These are phyloP conservation scores for Ascochyta rabiei DNA, from an alignment of 2,329 filamentous ascomycete species.

Conservation along the genomic window DNA sequence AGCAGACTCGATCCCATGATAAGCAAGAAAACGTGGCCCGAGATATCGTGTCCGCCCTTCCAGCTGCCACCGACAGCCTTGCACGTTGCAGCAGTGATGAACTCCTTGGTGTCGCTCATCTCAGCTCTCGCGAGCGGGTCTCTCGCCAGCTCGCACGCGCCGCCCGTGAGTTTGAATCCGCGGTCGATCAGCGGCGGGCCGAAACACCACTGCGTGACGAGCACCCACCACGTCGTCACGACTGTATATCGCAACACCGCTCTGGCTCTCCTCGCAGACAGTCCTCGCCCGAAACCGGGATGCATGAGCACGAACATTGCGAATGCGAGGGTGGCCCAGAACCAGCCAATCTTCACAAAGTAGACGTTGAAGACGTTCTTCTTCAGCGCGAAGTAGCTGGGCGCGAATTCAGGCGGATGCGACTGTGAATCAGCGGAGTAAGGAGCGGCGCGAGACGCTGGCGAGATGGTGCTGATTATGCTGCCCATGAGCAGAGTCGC, in stretches of 20 bases:
- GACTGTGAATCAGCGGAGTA: constrained; percentile 69
- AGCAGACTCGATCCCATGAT: constrained; percentile 83
- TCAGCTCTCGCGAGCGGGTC: constrained; percentile 56
- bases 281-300: constrained; percentile 58
- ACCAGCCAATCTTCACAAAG: constrained; percentile 96
- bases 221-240: constrained; percentile 79
- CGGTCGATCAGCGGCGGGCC: constrained; percentile 89
- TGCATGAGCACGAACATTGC: constrained; percentile 72
- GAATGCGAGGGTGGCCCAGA: constrained; percentile 83
- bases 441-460: constrained; percentile 65
- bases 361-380: constrained; percentile 88
- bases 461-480: constrained; percentile 78
- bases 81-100: constrained; percentile 78
- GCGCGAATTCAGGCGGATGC: constrained; percentile 64
- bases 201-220: constrained; percentile 97
- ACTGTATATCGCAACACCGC: constrained; percentile 71
- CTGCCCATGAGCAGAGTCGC: constrained; percentile 79
- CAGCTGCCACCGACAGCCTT: constrained; percentile 82
- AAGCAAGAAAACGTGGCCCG: constrained; percentile 91
- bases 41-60: constrained; percentile 95
- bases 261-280: constrained; percentile 55
- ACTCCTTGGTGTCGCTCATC: constrained; percentile 53
- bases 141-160: constrained; percentile 71
- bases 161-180: constrained; percentile 85
- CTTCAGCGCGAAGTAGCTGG: constrained; percentile 92